Base-by-base conservation (phyloP, 345 rosid species). In the Noccaea bulbosa region DNA sequence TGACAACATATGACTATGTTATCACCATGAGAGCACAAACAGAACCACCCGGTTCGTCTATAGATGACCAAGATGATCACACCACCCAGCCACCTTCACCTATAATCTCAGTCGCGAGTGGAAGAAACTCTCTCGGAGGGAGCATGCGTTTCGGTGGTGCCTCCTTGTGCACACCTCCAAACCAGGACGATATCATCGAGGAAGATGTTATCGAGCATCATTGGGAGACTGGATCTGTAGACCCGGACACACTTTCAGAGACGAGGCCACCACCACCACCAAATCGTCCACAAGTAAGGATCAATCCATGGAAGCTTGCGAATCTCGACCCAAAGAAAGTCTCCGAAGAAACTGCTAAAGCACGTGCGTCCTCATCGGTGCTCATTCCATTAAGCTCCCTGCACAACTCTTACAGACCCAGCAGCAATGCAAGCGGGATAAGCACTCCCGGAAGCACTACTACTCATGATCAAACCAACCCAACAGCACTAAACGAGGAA, bases 281-380 rank as follows among this genome's bases (percentile, higher is more conserved):
- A 24, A 1, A 78, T 68, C 91, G 83, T 64, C 76, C 54, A 45
- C 97, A 81, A 50, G 90, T 88, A 47, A 85, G 90, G 78, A 88
- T 93, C 78, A 93, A 93, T 51, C 95, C 98, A 7, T 90, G 97
- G 98, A 88, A 87, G 73, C 90, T 90, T 5, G 98, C 93, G 11
- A 90, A 88, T 71, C 72, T 93, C 55, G 98, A 93, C 61, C 82
- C 97, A 46, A 78, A 71, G 16, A 92, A 93, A 84, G 98, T 91
- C 37, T 74, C 86, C 8, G 87, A 81, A 71, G 97, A 96, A 40
- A 96, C 82, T 77, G 96, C 97, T 24, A 88, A 86, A 82, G 97
- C 98, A 32, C 83, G 97, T 59, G 96, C 93, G 54, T 90, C 93
- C 15, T 93, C 98, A 8, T 93, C 97, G 0, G 90, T 93, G 35